phyloP scores from a whole-genome alignment of 2,329 filamentous ascomycete species.

The Pseudonectria buxi region DNA sequence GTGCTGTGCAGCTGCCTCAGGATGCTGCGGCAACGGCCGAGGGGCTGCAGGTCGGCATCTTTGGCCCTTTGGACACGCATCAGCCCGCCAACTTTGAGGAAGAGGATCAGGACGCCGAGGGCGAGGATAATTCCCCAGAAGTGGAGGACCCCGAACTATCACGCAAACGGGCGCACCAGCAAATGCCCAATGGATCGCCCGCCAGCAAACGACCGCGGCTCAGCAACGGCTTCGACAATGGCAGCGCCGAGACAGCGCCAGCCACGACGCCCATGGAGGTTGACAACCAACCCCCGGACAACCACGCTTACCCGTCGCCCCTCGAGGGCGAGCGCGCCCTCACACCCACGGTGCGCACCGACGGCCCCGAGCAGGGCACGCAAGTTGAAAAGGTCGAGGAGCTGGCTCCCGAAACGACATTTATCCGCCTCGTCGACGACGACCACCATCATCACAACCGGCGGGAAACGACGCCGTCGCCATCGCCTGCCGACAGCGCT shows the following conservation, averaged over 20 bases:
- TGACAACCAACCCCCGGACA: constrained; percentile 41
- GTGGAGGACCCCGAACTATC: constrained; percentile 33
- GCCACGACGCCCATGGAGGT: constrained; percentile 55
- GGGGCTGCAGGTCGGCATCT: constrained; percentile 45
- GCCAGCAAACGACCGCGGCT: constrained; percentile 49
- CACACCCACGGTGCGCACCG: constrained; percentile 48
- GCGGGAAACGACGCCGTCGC: constrained; percentile 30
- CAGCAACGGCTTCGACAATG: constrained; percentile 56
- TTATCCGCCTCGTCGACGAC: constrained; percentile 49
- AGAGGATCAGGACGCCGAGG: constrained; percentile 28
- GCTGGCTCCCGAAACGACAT: constrained; percentile 52
- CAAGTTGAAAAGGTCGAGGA: constrained; percentile 59
- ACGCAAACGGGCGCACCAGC: constrained; percentile 45
- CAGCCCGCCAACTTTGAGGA: constrained; percentile 36
- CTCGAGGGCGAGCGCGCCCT: constrained; percentile 50
- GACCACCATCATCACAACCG: constrained; percentile 26
- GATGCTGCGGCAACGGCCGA: constrained; percentile 41
- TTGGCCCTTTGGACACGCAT: constrained; percentile 47
- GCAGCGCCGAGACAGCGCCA: constrained; percentile 27
- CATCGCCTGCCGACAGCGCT: constrained; percentile 41
- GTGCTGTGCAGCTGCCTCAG: constrained; percentile 40
- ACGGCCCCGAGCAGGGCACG: constrained; percentile 57
- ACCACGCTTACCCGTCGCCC: constrained; percentile 60
- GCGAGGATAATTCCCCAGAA: constrained; percentile 11
- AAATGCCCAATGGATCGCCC: constrained; percentile 48